phyloP scores from a whole-genome alignment of 768 basidiomycete genomes.

The Sistotremastrum niveocremeum region DNA sequence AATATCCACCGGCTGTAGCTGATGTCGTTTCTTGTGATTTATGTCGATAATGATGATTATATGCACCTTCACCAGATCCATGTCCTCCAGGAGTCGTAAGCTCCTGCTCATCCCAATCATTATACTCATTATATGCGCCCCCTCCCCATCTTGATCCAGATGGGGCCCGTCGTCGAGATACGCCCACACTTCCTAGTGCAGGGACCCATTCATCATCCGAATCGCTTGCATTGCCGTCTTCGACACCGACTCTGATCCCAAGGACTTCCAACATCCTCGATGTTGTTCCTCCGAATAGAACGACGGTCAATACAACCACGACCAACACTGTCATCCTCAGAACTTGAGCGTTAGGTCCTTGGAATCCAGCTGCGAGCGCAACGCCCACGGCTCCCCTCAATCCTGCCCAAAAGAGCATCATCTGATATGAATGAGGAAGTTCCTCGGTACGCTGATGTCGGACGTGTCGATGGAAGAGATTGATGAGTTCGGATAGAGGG shows the following conservation, averaged over 20 bases:
- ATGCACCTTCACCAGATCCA: not conserved
- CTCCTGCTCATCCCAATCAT: no score
- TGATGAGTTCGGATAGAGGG: constrained; percentile 89
- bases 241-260: constrained; percentile 91
- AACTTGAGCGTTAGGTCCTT: constrained; percentile 83
- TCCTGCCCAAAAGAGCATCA: constrained; percentile 99
- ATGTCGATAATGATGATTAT: constrained; percentile 25
- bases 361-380: constrained; percentile 91
- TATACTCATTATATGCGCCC: no score
- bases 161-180: constrained; percentile 2
- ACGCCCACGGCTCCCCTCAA: constrained; percentile 95
- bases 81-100: no score
- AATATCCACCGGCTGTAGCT: no score
- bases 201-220: constrained; percentile 26
- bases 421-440: constrained; percentile 93
- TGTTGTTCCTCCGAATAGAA: constrained; percentile 95
- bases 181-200: constrained; percentile 1
- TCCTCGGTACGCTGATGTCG: constrained; percentile 83
- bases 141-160: not conserved
- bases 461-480: constrained; percentile 74
- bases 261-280: constrained; percentile 92
- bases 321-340: constrained; percentile 89
- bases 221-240: constrained; percentile 67
- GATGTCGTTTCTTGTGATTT: constrained; percentile 34
- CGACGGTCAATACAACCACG: constrained; percentile 87